phyloP scores from a whole-genome alignment of 2,329 filamentous ascomycete genomes.

The Apiospora sp. region DNA sequence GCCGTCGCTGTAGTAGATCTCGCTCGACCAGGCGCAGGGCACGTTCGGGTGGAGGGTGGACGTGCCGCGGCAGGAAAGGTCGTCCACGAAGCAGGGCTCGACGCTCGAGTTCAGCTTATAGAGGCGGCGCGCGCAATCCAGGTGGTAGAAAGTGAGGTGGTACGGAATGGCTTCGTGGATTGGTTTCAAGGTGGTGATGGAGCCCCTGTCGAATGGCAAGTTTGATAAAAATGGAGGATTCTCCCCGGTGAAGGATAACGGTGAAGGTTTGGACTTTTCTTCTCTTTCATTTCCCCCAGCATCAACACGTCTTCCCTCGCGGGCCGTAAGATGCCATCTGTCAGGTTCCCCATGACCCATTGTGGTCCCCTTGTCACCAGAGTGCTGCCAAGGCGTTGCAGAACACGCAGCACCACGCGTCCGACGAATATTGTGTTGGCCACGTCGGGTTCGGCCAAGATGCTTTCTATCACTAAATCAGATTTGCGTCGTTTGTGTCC shows the following conservation, averaged over 20 bases:
- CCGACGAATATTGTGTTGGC: too few species aligned
- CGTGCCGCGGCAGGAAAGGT: slow-evolving; percentile 17
- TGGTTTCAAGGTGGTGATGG: not conserved
- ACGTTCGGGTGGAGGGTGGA: not conserved
- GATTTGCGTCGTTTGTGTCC: too few species aligned
- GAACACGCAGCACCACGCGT: too few species aligned
- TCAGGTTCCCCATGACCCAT: too few species aligned
- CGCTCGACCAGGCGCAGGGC: slow-evolving; percentile 9
- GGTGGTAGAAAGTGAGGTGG: slow-evolving; percentile 18
- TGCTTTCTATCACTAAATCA: too few species aligned
- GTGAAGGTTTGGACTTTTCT: too few species aligned
- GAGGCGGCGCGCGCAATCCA: not conserved
- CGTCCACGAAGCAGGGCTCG: not conserved
- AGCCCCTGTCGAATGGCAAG: not conserved
- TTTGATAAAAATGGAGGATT: not conserved
- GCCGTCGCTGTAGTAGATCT: slow-evolving; percentile 7
- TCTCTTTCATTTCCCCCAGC: too few species aligned
- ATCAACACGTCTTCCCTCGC: too few species aligned
- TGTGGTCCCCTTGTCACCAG: too few species aligned
- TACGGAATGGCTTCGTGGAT: slow-evolving; percentile 5
- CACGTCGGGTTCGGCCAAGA: too few species aligned
- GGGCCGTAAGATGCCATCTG: too few species aligned
- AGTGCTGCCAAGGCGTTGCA: not conserved
- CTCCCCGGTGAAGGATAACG: too few species aligned
- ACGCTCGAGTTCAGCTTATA: not conserved